phyloP scores from a whole-genome alignment of 2,329 filamentous ascomycete genomes.

The Plectosphaerella plurivora region DNA sequence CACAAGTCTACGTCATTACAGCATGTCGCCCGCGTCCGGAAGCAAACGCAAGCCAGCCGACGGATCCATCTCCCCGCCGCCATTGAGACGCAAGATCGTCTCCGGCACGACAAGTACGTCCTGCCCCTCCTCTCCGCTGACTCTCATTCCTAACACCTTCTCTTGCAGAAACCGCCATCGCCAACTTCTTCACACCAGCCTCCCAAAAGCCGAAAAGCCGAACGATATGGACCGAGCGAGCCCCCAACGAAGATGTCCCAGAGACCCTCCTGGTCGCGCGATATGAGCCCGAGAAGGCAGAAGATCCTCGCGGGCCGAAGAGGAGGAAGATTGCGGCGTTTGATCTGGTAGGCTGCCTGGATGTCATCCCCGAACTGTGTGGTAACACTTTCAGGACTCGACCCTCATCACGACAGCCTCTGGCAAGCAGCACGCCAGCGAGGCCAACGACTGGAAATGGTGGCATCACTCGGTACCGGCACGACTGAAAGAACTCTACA shows the following conservation, averaged over 20 bases:
- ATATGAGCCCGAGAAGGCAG: constrained; percentile 47
- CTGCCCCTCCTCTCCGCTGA: background rate
- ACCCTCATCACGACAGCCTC: constrained; percentile 79
- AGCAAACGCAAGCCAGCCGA: constrained; percentile 32
- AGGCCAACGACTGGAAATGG: constrained; percentile 87
- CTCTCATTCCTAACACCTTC: background rate
- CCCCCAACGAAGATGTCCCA: constrained; percentile 42
- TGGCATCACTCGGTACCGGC: constrained; percentile 71
- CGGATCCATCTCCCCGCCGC: constrained; percentile 47
- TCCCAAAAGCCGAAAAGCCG: constrained; percentile 81
- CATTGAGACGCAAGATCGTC: constrained; percentile 46
- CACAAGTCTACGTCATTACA: background rate
- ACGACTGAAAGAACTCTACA: constrained; percentile 61
- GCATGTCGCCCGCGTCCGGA: constrained; percentile 7
- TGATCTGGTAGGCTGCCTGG: constrained; percentile 49
- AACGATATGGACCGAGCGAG: constrained; percentile 66
- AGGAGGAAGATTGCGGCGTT: constrained; percentile 66
- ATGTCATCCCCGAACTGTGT: too few relatives aligned
- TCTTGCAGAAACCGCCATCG: constrained; percentile 58
- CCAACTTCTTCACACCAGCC: constrained; percentile 81
- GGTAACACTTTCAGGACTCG: constrained; percentile 58
- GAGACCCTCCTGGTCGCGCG: constrained; percentile 70
- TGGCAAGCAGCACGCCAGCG: constrained; percentile 70
- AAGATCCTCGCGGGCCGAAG: constrained; percentile 21
- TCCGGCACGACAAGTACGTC: constrained; percentile 46